A percentile compares a stretch with the other conserved stretches of the same genome.
Conservation (phyloP, 768 basidiomycete genomes). For the Tulasnella calospora region DNA sequence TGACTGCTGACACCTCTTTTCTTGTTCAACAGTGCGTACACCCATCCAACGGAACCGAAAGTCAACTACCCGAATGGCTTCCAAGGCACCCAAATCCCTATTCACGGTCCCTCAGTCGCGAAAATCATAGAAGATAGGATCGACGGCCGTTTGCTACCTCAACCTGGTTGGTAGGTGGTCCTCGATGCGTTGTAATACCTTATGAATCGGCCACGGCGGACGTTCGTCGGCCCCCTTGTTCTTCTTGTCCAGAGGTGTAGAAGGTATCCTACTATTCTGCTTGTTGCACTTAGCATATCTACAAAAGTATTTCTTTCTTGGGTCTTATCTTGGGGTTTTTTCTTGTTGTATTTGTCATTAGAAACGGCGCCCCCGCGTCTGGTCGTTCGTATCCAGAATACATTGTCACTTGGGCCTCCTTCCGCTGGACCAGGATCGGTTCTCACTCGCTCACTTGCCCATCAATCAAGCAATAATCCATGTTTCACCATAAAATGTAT, state of each 20-base stretch:
- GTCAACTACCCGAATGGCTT: slow-evolving; percentile 40
- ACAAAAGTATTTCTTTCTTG: background rate
- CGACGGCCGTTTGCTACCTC: slow-evolving; percentile 7
- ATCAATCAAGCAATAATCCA: too few species aligned
- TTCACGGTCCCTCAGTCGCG: slow-evolving; percentile 33
- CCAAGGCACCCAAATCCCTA: slow-evolving; percentile 42
- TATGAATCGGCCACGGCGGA: background rate
- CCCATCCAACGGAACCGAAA: slow-evolving; percentile 3
- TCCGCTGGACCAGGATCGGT: too few species aligned
- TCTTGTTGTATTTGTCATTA: background rate
- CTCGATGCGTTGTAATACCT: background rate
- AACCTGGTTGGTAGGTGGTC: background rate
- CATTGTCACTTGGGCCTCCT: background rate
- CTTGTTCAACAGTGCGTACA: background rate
- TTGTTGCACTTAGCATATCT: background rate
- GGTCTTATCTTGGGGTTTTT: background rate
- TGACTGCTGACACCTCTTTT: too few species aligned
- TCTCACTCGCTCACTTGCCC: too few species aligned
- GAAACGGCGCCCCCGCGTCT: background rate
- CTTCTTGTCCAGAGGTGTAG: background rate
- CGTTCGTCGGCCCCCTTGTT: background rate
- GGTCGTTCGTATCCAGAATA: background rate
- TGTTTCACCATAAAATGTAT: too few species aligned
- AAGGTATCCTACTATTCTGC: background rate
- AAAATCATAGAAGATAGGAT: slow-evolving; percentile 36